Evolutionary conservation across 2,329 filamentous ascomycete species (phyloP), one percentile per base, ranked within the genome.

Genomic region (Magnaporthiopsis incrustans): DNA sequence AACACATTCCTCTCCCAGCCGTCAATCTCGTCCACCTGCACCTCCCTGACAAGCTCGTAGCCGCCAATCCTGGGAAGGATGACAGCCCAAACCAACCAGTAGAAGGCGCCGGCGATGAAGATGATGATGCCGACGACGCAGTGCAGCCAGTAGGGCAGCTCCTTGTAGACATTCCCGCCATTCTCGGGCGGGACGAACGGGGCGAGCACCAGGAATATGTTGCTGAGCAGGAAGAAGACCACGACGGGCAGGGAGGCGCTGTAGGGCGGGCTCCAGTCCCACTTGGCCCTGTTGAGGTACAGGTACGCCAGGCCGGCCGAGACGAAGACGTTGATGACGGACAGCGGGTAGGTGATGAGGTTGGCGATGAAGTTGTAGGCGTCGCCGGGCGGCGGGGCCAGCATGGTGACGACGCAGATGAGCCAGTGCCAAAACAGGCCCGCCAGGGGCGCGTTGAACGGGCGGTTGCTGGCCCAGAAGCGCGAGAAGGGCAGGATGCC

Each of bases 341-440:
- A 82, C 15, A 87, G 78, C 0, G 86, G 86, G 69, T 89, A 89
- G 0, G 84, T 85, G 70, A 88, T 88, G 63, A 88, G 79, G 73
- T 86, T 84, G 66, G 84, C 75, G 60, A 84, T 78, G 69, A 87
- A 88, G 75, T 86, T 86, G 74, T 87, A 89, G 0, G 85, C 85
- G 72, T 88, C 85, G 50, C 86, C 87, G 2, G 86, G 85, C 2
- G 87, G 87, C 50, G 87, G 86, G 0, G 85, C 86, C 2, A 89
- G 76, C 73, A 90, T 87, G 70, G 88, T 86, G 64, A 89, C 82
- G 60, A 87, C 81, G 0, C 82, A 87, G 15, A 87, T 83, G 38
- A 83, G 71, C 82, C 84, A 89, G 76, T 88, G 85, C 77, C 85
- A 81, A 65, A 86, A 85, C 2, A 88, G 79, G 60, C 83, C 85